phyloP scores from a whole-genome alignment of 164 flowering plant genomes.

The Kalanchoe fedtschenkoi region DNA sequence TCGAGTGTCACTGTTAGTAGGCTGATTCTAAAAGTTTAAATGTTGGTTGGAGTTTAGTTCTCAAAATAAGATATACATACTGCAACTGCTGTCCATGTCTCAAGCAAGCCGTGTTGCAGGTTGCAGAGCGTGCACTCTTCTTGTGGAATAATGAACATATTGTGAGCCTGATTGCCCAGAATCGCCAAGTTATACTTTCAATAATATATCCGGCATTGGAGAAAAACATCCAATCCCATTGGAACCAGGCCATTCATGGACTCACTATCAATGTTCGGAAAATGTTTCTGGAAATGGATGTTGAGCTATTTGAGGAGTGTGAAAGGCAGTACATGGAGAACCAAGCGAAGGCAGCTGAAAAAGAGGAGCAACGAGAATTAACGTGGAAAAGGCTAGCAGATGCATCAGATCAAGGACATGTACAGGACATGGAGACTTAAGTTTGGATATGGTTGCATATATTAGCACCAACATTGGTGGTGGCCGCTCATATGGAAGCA shows the following conservation, averaged over 20 bases:
- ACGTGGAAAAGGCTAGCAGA: constrained; percentile 67
- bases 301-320: constrained; percentile 57
- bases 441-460: too few species aligned
- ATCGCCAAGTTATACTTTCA: constrained; percentile 45
- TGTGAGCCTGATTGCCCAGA: constrained; percentile 69
- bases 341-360: constrained; percentile 32
- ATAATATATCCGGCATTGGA: constrained; percentile 63
- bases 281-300: constrained; percentile 75
- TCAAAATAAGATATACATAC: not conserved
- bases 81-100: not conserved
- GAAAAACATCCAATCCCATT: constrained; percentile 55
- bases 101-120: constrained; percentile 31
- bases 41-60: too few species aligned
- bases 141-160: constrained; percentile 84
- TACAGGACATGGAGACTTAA: constrained; percentile 26
- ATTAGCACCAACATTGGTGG: too few species aligned
- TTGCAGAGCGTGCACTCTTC: constrained; percentile 74
- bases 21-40: too few species aligned
- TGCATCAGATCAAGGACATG: constrained; percentile 36
- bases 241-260: constrained; percentile 78
- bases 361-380: constrained; percentile 46
- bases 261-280: constrained; percentile 56
- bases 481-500: too few species aligned
- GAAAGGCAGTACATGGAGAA: constrained; percentile 43
- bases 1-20: too few species aligned